Evolutionary conservation across 805 yeast species (phyloP), one percentile per base, ranked within the genome.

Genomic region (Saccharomycopsis fermentans): DNA sequence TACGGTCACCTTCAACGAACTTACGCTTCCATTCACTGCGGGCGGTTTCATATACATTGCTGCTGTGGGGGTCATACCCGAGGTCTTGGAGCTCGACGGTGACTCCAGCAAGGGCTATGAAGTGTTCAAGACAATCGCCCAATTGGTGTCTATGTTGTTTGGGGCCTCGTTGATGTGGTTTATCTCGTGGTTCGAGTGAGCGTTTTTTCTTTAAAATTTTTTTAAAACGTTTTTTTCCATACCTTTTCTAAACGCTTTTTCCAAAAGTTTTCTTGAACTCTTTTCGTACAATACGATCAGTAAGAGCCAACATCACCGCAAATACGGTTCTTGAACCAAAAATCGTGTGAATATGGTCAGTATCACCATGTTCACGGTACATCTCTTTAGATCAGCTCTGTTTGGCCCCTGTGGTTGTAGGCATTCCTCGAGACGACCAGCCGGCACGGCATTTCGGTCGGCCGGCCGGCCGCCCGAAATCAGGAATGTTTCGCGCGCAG

Each of bases 11-110:
- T 58, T 75, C 29, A 75, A 77, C 12, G 87, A 82, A 61, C 67
- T 79, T 57, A 77, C 85, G 14, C 70, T 85, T 52, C 90, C 92
- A 16, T 78, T 86, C 66, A 84, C 90, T 0, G 87, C 90, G 1
- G 94, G 92, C 62, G 87, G 88, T 6, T 83, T 86, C 66, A 68
- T 86, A 26, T 86, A 86, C 67, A 83, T 86, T 62, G 88, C 87
- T 6, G 77, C 86, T 0, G 84, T 84, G 24, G 86, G 87, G 52
- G 86, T 86, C n/a, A 80, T 86, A 40, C 92, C 94, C 1, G 90
- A 86, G 65, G 68, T 86, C 24, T 69, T 86, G 52, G 83, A 79
- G 64, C 63, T 77, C 2, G 71, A 69, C 19, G 60, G 63, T 4
- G 69, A 68, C 6, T 68, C 71, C 17, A 64, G 76, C 12, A 74